Base-by-base conservation (phyloP, 75 land plant species). In the Selaginella tamariscina region DNA sequence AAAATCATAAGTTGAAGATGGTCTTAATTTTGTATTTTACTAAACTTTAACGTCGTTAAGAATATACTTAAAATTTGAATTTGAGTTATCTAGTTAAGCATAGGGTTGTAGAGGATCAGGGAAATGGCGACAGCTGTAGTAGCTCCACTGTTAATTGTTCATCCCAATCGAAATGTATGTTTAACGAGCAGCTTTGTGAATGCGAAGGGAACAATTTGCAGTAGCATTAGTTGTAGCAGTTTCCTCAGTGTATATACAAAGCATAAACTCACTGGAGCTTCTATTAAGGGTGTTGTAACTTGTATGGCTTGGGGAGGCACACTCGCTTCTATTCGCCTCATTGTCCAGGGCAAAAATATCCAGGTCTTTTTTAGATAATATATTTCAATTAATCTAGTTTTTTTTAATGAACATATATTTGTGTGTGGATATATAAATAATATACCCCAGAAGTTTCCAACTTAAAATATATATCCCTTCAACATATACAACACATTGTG, bases 331-430 rank as follows among this genome's bases (percentile, higher is more conserved):
- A 94, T 93, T 31, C 77, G 83, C 22, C 67, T 93, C 39, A 84
- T 93, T 31, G 66, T 89, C 59, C 98, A 93, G 56, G 95, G 88
- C 66, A 93, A 78, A 67, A 75, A 80, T 69, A 64, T 83, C n/a
- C 76, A 85, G 67, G 86, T 82, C n/a, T n/a, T n/a, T n/a, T n/a
- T n/a, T n/a, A n/a, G n/a, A n/a, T n/a, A 68, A 5, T 26, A 21
- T 24, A 8, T 15, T 20, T 1, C 56, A 11, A 70, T 22, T 1
- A 33, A 2, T 70, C 69, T 23, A 21, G 1, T 68, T 11, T 39
- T 18, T 54, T 67, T 27, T 26, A 27, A 27, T 1, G 70, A 28
- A 33, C 13, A 24, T n/a, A 55, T 63, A 8, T 20, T 24, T 63
- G 67, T 63, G 29, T n/a, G 75, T n/a, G 31, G 30, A 31, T 18